phyloP scores from a whole-genome alignment of 1,284 basidiomycete species.

The Fomitopsis betulina region DNA sequence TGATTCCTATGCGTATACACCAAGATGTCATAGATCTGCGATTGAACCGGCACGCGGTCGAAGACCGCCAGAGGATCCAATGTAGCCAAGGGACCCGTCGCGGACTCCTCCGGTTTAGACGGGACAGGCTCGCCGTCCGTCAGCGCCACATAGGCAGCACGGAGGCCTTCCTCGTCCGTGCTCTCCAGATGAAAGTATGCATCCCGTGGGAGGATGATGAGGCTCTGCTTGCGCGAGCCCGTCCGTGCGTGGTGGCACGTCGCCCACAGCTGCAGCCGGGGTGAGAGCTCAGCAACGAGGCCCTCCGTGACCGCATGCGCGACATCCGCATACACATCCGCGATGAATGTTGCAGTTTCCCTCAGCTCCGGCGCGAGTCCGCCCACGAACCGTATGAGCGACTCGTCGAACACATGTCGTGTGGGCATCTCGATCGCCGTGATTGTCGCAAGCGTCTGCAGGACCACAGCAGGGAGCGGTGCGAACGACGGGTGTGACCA shows the following conservation, averaged over 20 bases:
- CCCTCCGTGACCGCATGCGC: conserved; percentile 42
- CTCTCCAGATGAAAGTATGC: conserved; percentile 46
- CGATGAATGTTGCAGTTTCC: conserved; percentile 54
- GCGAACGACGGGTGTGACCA: conserved; percentile 56
- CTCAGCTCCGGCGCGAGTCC: conserved; percentile 50
- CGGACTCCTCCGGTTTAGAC: conserved; percentile 18
- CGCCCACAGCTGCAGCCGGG: conserved; percentile 49
- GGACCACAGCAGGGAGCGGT: conserved; percentile 50
- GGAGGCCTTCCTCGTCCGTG: conserved; percentile 43
- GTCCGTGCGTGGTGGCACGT: conserved; percentile 54
- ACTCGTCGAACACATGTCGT: conserved; percentile 47
- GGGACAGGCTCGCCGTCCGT: conserved; percentile 31
- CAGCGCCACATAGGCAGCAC: conserved; percentile 38
- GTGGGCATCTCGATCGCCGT: conserved; percentile 58
- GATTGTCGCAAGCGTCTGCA: conserved; percentile 41
- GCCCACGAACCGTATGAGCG: conserved; percentile 44
- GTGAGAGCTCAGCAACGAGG: conserved; percentile 33
- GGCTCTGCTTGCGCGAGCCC: conserved; percentile 52
- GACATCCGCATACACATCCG: conserved; percentile 49
- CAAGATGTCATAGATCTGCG: conserved; percentile 64
- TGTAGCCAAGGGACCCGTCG: conserved; percentile 22
- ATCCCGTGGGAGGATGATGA: conserved; percentile 60
- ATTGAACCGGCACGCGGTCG: conserved; percentile 59
- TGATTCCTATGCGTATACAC: conserved; percentile 63
- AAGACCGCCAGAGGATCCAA: conserved; percentile 41